Percentiles rank a stretch among this genome's conserved stretches.
Evolutionary conservation across 768 basidiomycete species (phyloP).

Genomic region (Hypsizygus marmoreus): DNA sequence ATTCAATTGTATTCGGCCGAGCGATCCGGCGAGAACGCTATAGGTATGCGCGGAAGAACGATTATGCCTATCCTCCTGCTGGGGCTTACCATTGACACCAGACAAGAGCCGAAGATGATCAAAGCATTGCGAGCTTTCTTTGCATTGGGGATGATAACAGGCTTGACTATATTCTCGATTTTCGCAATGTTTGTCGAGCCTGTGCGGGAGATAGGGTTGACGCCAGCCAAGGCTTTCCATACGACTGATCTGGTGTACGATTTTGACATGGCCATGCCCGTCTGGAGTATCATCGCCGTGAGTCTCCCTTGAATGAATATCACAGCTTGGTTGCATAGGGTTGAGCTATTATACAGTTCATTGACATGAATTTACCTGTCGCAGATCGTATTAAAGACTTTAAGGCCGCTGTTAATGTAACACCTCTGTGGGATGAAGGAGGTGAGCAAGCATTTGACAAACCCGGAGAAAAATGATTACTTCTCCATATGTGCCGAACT

Average conservation of each 20-base stretch:
- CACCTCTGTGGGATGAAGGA: slow-evolving; percentile 5
- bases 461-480: not conserved
- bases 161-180: not conserved
- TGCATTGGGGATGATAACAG: not conserved
- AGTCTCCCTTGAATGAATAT: not conserved
- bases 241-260: slow-evolving; percentile 4
- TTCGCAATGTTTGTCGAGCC: slow-evolving; percentile 9
- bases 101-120: not conserved
- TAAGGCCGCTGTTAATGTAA: slow-evolving; percentile 2
- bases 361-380: not conserved
- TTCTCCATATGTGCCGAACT: not conserved
- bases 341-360: slow-evolving; percentile 1
- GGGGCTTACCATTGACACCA: not conserved
- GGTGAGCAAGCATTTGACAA: not conserved
- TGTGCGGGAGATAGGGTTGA: slow-evolving; percentile 3
- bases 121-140: not conserved
- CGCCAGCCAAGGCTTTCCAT: slow-evolving; percentile 4
- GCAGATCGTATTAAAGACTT: not conserved
- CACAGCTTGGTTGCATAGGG: not conserved
- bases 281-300: slow-evolving; percentile 10
- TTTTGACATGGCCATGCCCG: slow-evolving; percentile 3
- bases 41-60: not conserved
- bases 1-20: not conserved
- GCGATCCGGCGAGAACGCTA: not conserved
- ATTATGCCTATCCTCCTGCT: not conserved